Evolutionary conservation across 371 early-diverging fungal species (phyloP), one percentile per base, ranked within the genome.

Genomic region (Apophysomyces sp.): DNA sequence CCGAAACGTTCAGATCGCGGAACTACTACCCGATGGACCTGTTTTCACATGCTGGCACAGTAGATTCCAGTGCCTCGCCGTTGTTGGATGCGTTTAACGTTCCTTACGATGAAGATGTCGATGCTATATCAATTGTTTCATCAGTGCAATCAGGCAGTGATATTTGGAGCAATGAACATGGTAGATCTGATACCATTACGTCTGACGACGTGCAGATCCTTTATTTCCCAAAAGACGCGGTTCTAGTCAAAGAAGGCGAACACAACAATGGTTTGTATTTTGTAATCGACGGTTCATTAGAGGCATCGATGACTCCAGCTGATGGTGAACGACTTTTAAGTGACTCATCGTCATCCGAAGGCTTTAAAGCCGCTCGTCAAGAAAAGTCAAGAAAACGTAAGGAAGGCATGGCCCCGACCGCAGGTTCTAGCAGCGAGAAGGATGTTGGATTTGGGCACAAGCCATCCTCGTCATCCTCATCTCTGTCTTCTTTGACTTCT

Each of bases 201-300:
- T 72, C 81, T 18, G 85, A 86, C 34, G 89, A 90, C 62, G 78
- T 90, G 15, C 82, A 89, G 60, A 83, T 92, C 53, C 68, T 88
- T 58, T 89, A 82, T 62, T 89, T 86, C 44, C 89, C 90, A 4
- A 85, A 89, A 44, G 95, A 90, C 32, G 82, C 86, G 3, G 76
- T 80, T 0, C 69, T 97, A 21, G 85, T 95, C 21, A 80, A 86
- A 36, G 92, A 94, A 71, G 95, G 96, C 2, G 90, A 94, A 65
- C 88, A 93, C 16, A 86, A 84, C 30, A 84, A 81, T n/a, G 98
- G 98, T 1, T 62, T 98, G 32, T 97, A 88, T 69, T 92, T 95
- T 71, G 92, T 97, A 2, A 85, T 97, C 65, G 95, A 95, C 67
- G 98, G 98, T 16, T 67, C 87, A 15, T 69, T 98, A 26, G 93